Conservation (phyloP, 108 stramenopile species). For the Bacterosira constricta region DNA sequence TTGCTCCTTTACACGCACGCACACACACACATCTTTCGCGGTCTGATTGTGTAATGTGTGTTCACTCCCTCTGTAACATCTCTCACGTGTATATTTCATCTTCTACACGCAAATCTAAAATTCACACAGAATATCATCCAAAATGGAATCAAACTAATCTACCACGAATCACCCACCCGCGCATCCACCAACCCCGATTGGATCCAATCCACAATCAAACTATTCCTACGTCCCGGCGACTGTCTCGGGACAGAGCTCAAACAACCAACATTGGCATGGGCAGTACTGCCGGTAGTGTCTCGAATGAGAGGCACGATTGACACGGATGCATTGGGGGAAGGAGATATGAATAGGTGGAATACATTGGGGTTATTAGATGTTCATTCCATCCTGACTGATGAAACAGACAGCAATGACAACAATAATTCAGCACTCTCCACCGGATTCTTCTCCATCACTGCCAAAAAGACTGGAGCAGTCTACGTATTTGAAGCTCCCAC, state of each 20-base stretch:
- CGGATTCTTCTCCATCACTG: slow-evolving; percentile 73
- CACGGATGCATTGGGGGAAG: slow-evolving; percentile 8
- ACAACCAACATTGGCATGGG: slow-evolving; percentile 72
- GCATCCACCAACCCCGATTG: slow-evolving; percentile 37
- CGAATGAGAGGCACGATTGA: neutral
- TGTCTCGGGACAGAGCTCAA: slow-evolving; percentile 32
- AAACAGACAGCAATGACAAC: slow-evolving; percentile 19
- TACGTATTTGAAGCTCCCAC: slow-evolving; percentile 72
- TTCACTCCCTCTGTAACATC: neutral
- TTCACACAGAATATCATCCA: slow-evolving; percentile 52
- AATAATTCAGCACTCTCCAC: neutral
- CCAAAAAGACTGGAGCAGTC: slow-evolving; percentile 57
- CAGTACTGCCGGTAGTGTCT: slow-evolving; percentile 43
- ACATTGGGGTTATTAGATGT: slow-evolving; percentile 54
- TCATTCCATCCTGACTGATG: slow-evolving; percentile 55
- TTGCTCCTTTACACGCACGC: too few relatives aligned
- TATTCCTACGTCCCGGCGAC: slow-evolving; percentile 57
- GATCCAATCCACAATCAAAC: slow-evolving; percentile 52
- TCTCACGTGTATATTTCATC: neutral
- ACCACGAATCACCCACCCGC: slow-evolving; percentile 47
- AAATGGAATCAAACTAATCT: slow-evolving; percentile 58
- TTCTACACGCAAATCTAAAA: neutral
- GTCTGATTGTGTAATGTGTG: neutral
- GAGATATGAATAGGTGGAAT: slow-evolving; percentile 32
- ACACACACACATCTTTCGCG: too few relatives aligned